Evolutionary conservation across 805 yeast species (phyloP).

Genomic region (Pichia scutulata): DNA sequence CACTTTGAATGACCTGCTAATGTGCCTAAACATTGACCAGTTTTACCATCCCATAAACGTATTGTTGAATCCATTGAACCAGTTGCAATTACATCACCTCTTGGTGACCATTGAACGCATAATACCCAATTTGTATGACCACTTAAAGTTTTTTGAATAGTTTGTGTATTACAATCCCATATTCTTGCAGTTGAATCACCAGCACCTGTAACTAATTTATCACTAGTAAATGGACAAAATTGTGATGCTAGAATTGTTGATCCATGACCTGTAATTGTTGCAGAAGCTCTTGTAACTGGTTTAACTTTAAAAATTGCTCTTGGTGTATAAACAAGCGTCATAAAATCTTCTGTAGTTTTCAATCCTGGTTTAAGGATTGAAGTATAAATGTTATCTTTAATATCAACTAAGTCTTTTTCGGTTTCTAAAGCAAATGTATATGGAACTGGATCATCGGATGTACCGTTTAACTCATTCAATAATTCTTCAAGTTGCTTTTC

Average conservation of each 20-base stretch:
- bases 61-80: slow-evolving; percentile 93
- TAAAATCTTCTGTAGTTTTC: slow-evolving; percentile 85
- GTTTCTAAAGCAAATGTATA: slow-evolving; percentile 69
- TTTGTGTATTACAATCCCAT: slow-evolving; percentile 95
- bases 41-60: slow-evolving; percentile 74
- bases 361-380: slow-evolving; percentile 82
- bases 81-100: slow-evolving; percentile 85
- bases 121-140: slow-evolving; percentile 95
- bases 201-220: slow-evolving; percentile 88
- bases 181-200: slow-evolving; percentile 94
- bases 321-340: slow-evolving; percentile 88
- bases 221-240: slow-evolving; percentile 84
- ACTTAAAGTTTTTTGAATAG: slow-evolving; percentile 69
- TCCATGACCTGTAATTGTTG: slow-evolving; percentile 94
- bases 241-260: slow-evolving; percentile 86
- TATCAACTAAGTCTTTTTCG: slow-evolving; percentile 54
- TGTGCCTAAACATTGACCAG: slow-evolving; percentile 62
- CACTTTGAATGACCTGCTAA: slow-evolving; percentile 80
- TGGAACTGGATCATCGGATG: slow-evolving; percentile 78
- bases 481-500: slow-evolving; percentile 85
- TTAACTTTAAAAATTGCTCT: slow-evolving; percentile 90
- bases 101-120: slow-evolving; percentile 87
- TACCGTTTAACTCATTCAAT: slow-evolving; percentile 68
- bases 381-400: slow-evolving; percentile 66
- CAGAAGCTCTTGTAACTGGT: slow-evolving; percentile 83